Conservation (phyloP, 2,329 filamentous ascomycete genomes). For the Nakataea oryzae region DNA sequence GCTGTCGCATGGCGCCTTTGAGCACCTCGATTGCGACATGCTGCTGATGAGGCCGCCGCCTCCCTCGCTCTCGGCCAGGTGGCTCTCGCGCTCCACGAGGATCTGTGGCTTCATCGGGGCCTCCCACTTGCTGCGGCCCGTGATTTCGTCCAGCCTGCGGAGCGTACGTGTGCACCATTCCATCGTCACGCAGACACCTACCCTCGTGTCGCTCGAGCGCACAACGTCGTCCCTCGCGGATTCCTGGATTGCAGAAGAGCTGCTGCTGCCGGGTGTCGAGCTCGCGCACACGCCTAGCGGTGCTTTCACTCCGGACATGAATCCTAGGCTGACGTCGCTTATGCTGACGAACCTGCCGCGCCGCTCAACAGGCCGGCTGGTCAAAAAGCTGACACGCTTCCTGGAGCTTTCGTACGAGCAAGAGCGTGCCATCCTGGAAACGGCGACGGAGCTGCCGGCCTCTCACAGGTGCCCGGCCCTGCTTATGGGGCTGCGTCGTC, state of each 20-base stretch:
- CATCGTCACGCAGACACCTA: conserved; percentile 43
- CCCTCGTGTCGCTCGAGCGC: conserved; percentile 18
- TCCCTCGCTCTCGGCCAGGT: conserved; percentile 10
- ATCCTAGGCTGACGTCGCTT: conserved; percentile 41
- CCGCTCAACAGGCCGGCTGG: conserved; percentile 37
- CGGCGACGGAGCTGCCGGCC: conserved; percentile 6
- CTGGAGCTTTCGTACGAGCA: conserved; percentile 35
- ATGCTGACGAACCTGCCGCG: conserved; percentile 45
- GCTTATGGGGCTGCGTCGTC: conserved; percentile 39
- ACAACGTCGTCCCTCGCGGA: conserved; percentile 20
- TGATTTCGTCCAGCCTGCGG: conserved; percentile 41
- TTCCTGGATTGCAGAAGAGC: conserved; percentile 32
- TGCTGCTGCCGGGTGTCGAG: conserved; percentile 29
- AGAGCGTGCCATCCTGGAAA: conserved; percentile 31
- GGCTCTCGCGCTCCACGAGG: conserved; percentile 17
- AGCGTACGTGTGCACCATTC: conserved; percentile 48
- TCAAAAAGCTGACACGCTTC: conserved; percentile 35
- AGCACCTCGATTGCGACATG: conserved; percentile 41
- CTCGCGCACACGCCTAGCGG: conserved; percentile 29
- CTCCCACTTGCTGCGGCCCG: conserved; percentile 38
- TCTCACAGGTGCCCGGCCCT: conserved; percentile 27
- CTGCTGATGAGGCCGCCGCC: conserved; percentile 17
- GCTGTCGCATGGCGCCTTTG: conserved; percentile 31
- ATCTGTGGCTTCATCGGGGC: conserved; percentile 33
- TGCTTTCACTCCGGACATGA: conserved; percentile 42